Base-by-base conservation (phyloP, 1,139 yeast species). In the Arxiozyma heterogenica region DNA sequence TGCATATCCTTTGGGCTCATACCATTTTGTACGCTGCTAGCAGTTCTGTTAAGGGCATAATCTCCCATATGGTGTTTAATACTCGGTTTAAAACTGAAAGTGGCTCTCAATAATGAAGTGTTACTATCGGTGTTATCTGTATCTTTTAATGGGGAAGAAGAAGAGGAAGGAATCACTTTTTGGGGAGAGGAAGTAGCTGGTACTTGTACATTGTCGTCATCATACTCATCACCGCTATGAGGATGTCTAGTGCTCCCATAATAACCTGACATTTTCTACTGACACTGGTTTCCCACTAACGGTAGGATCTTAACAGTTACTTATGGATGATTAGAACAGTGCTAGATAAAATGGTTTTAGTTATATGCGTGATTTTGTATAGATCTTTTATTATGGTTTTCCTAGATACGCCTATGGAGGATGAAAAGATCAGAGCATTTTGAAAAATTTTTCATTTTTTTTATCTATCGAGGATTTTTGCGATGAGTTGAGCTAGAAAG, bases 141-240 rank as follows among this genome's bases (percentile, higher is more conserved):
- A 9, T 48, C 45, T 43, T 63, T 63, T 34, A 66, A 54, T 17
- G 70, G 69, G 15, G 70, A 66, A 5, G 70, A 65, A 1, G 70
- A 66, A 4, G 70, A 65, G 1, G 68, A 64, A n/a, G 53, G 43
- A 3, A 53, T 52, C 18, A 45, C n/a, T 18, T 45, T 45, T 17
- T 54, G 50, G 8, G 64, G 61, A 15, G 80, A 79, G 0, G 81
- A 76, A 1, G 80, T 75, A 55, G 72, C 76, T 1, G 78, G 79
- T 2, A 76, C 78, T 57, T 77, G 80, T 3, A 76, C 61, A 11
- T 64, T 64, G 43, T 59, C 59, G 44, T 57, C 58, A 18, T 47
- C 23, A 42, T 23, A 20, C 23, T 23, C 51, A 44, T 41, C n/a
- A 17, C 47, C 50, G 23, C 25, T 8, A 15, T 46, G 22, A 23